Percentiles rank a stretch among this genome's conserved stretches.
These are phyloP conservation scores for Dalbergia oliveri DNA, from an alignment of 306 rosid genomes.

Conservation along the genomic window DNA sequence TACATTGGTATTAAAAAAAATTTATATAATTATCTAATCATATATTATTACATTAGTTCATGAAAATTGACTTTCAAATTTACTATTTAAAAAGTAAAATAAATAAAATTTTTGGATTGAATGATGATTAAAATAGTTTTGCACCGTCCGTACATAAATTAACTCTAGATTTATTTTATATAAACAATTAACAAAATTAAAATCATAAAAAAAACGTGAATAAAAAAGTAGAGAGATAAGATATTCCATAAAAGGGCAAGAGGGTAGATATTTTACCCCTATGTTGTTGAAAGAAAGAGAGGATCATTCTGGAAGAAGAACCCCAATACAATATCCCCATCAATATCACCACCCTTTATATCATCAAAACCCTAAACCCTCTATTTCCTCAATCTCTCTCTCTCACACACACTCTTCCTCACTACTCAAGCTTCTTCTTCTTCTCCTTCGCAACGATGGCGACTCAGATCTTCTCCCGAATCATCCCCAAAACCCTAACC, in stretches of 20 bases:
- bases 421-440: neutral
- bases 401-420: neutral
- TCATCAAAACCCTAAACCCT: constrained; percentile 52
- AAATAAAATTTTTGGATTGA: too few species aligned
- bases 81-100: too few species aligned
- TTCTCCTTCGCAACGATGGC: constrained; percentile 61
- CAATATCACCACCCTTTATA: neutral
- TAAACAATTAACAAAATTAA: neutral
- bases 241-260: neutral
- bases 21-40: too few species aligned
- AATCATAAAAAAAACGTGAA: neutral
- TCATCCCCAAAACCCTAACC: constrained; percentile 60
- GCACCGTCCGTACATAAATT: too few species aligned
- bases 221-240: too few species aligned
- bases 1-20: too few species aligned
- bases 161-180: neutral
- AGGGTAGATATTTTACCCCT: neutral
- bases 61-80: too few species aligned
- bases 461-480: constrained; percentile 63
- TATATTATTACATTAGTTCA: too few species aligned
- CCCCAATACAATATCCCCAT: neutral
- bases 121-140: too few species aligned
- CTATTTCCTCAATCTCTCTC: neutral
- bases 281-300: neutral
- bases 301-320: neutral